Evolutionary conservation across 805 yeast genomes (phyloP), one percentile per base, ranked within the genome.

Genomic region (Candida railenensis): DNA sequence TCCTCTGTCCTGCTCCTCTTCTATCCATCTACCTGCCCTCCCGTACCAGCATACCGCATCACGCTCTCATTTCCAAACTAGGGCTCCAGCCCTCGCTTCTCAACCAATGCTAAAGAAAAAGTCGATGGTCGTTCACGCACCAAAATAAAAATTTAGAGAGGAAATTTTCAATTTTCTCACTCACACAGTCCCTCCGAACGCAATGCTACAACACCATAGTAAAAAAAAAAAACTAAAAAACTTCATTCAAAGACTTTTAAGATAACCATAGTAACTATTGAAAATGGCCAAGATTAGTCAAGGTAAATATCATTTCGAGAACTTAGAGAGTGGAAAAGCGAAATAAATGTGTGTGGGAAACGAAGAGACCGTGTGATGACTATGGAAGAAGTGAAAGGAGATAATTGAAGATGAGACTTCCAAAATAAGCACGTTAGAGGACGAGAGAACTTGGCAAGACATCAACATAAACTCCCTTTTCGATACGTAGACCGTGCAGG

Each of bases 221-320:
- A 33, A 15, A 33, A 36, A 36, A 36, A 36, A 36, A 36, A 36
- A 15, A 7, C 15, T 34, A 16, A 19, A 36, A 16, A 36, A 19
- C 20, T 36, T 36, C 11, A 5, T 7, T 25, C 7, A 7, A 36
- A 36, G 14, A 16, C 12, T 11, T 36, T 18, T 36, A 15, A 4
- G 39, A 36, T 45, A 49, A 28, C 41, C 34, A 25, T 22, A 34
- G 22, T 30, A 34, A 53, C 41, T 50, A 51, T 49, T 57, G 58
- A 74, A 68, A 71, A 79, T 79, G 83, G 83, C 81, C 77, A 79
- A 79, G 73, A 72, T 78, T 73, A 77, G 82, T 72, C 78, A 77
- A 70, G 83, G 83, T 78, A 78, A 59, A 59, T 70, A 61, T 37
- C 42, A 33, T 39, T 30, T 22, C 22, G 33, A 9, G 12, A 5